These are phyloP conservation scores for Calonectria leucothoes DNA, from an alignment of 2,329 filamentous ascomycete species.

Conservation along the genomic window DNA sequence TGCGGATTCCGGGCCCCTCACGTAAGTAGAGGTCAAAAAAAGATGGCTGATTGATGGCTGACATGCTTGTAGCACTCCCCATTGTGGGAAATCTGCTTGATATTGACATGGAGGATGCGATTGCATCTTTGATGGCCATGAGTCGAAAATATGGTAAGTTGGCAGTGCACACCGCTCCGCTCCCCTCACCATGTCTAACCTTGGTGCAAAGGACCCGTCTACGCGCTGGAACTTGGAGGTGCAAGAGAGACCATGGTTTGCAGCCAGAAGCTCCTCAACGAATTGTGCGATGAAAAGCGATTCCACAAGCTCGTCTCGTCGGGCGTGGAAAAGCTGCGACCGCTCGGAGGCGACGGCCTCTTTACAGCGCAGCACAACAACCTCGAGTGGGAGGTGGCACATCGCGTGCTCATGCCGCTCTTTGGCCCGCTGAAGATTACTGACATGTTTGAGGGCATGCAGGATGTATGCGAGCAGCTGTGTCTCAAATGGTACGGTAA, in stretches of 20 bases:
- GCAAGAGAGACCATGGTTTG: neutral
- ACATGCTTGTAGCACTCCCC: neutral
- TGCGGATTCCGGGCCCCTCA: neutral
- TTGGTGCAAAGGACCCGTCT: neutral
- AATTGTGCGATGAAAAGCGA: neutral
- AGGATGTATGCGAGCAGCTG: neutral
- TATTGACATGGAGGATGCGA: neutral
- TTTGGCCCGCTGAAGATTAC: neutral
- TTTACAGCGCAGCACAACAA: slow-evolving; percentile 4
- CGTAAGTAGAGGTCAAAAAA: neutral
- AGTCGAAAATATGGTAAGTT: neutral
- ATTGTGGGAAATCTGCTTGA: neutral
- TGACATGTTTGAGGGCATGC: neutral
- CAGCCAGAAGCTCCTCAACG: neutral
- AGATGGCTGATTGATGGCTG: neutral
- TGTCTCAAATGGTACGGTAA: neutral
- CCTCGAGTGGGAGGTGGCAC: neutral
- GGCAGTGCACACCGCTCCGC: no score
- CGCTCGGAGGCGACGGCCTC: neutral
- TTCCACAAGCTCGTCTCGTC: neutral
- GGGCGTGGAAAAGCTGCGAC: neutral
- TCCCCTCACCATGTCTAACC: neutral
- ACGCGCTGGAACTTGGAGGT: neutral
- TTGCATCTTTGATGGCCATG: neutral
- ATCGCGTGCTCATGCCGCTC: neutral